phyloP scores from a whole-genome alignment of 2,329 filamentous ascomycete species.

The Colletotrichum trifolii region DNA sequence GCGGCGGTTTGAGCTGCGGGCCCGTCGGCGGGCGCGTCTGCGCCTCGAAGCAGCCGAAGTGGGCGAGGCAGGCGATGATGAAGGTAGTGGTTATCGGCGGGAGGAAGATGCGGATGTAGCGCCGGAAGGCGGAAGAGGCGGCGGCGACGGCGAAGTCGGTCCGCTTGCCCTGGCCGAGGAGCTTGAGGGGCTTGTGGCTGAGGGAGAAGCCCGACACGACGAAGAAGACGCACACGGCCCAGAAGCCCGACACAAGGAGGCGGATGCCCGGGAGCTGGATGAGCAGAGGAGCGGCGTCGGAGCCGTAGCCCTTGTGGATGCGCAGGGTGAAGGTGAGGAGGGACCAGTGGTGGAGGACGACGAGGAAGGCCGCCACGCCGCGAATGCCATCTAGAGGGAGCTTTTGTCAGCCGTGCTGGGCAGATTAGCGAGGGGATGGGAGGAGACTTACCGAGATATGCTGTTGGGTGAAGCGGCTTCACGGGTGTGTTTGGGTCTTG shows the following conservation, averaged over 20 bases:
- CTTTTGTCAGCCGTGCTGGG: not conserved
- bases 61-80: slow-evolving; percentile 56
- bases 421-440: not conserved
- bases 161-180: slow-evolving; percentile 49
- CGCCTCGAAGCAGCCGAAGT: slow-evolving; percentile 49
- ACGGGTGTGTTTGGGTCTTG: slow-evolving; percentile 3
- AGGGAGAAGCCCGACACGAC: slow-evolving; percentile 72
- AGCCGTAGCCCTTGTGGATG: slow-evolving; percentile 21
- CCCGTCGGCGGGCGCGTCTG: not conserved
- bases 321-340: slow-evolving; percentile 10
- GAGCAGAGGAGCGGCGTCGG: slow-evolving; percentile 55
- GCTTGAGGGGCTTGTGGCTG: slow-evolving; percentile 62
- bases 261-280: slow-evolving; percentile 65
- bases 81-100: slow-evolving; percentile 62
- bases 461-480: slow-evolving; percentile 17
- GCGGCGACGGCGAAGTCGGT: slow-evolving; percentile 56
- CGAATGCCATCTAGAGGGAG: slow-evolving; percentile 65
- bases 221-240: slow-evolving; percentile 71
- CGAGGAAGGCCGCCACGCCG: slow-evolving; percentile 74
- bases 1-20: not conserved
- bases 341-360: slow-evolving; percentile 68
- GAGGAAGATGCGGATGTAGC: slow-evolving; percentile 62
- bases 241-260: slow-evolving; percentile 64
- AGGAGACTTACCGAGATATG: slow-evolving; percentile 13
- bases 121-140: slow-evolving; percentile 62